phyloP scores from a whole-genome alignment of 306 rosid genomes.

The peach (Prunus persica) region DNA sequence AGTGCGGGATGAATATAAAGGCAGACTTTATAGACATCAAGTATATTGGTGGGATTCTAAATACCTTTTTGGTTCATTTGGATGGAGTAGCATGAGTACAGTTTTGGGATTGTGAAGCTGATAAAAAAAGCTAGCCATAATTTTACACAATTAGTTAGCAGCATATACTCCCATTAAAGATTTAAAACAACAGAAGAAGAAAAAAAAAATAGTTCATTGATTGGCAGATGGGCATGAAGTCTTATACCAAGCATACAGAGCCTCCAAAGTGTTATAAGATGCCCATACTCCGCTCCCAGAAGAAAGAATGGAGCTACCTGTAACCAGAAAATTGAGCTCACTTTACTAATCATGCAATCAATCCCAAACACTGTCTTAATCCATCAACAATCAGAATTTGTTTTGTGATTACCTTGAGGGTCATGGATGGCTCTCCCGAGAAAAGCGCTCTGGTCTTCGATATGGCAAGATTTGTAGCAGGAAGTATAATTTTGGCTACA shows the following conservation, averaged over 20 bases:
- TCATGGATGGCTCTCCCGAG: constrained; percentile 87
- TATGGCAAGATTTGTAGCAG: constrained; percentile 61
- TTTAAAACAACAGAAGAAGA: constrained; percentile 7
- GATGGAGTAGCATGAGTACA: constrained; percentile 62
- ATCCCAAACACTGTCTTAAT: constrained; percentile 3
- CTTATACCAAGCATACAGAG: constrained; percentile 66
- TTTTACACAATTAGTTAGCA: constrained; percentile 6
- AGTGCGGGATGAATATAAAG: constrained; percentile 9
- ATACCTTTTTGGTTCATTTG: constrained; percentile 65
- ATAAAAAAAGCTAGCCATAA: constrained; percentile 57
- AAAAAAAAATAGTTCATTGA: background rate
- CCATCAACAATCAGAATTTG: background rate
- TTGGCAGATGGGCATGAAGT: background rate
- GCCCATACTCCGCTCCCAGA: constrained; percentile 82
- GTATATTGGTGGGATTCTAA: background rate
- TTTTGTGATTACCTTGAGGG: constrained; percentile 60
- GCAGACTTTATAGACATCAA: background rate
- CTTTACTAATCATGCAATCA: constrained; percentile 13
- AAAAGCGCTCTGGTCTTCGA: constrained; percentile 55
- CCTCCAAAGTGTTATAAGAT: constrained; percentile 73
- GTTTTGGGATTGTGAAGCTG: constrained; percentile 74
- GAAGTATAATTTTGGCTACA: constrained; percentile 57
- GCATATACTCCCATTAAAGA: background rate
- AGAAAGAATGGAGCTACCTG: constrained; percentile 81
- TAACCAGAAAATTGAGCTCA: constrained; percentile 18